Conservation (phyloP, 2,329 filamentous ascomycete genomes). For the Dactylellina drechsleri region DNA sequence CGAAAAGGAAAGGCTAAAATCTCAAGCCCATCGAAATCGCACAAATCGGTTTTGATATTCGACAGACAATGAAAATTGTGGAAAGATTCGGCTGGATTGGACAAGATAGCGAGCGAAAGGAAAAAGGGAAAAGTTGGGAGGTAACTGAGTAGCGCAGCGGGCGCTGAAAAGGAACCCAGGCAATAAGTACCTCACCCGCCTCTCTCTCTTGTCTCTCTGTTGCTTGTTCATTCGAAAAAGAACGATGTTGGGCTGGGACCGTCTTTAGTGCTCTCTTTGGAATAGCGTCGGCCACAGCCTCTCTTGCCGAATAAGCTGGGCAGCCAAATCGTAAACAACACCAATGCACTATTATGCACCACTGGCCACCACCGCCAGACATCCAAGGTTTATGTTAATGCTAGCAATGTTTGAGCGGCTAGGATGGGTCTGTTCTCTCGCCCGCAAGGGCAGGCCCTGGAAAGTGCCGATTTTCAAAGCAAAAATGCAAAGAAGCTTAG, state of each 20-base stretch:
- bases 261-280: slow-evolving; percentile 49
- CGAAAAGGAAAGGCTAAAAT: slow-evolving; percentile 23
- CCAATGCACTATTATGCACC: slow-evolving; percentile 19
- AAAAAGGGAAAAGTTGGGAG: slow-evolving; percentile 46
- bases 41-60: slow-evolving; percentile 40
- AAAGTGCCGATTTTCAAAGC: slow-evolving; percentile 10
- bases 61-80: slow-evolving; percentile 28
- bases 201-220: no score
- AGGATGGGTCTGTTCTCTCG: slow-evolving; percentile 18
- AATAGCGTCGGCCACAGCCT: slow-evolving; percentile 55
- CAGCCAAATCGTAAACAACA: slow-evolving; percentile 41
- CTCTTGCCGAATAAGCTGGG: slow-evolving; percentile 55
- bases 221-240: no score
- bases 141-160: slow-evolving; percentile 39
- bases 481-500: neutral
- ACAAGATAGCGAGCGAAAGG: slow-evolving; percentile 50
- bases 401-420: slow-evolving; percentile 38
- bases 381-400: slow-evolving; percentile 23
- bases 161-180: slow-evolving; percentile 53
- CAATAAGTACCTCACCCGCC: slow-evolving; percentile 50
- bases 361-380: slow-evolving; percentile 9
- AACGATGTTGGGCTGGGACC: slow-evolving; percentile 51
- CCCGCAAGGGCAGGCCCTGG: slow-evolving; percentile 25
- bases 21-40: slow-evolving; percentile 40
- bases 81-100: slow-evolving; percentile 49